These are phyloP conservation scores for Trichoderma aggressivum DNA, from an alignment of 2,329 filamentous ascomycete species.

Conservation along the genomic window DNA sequence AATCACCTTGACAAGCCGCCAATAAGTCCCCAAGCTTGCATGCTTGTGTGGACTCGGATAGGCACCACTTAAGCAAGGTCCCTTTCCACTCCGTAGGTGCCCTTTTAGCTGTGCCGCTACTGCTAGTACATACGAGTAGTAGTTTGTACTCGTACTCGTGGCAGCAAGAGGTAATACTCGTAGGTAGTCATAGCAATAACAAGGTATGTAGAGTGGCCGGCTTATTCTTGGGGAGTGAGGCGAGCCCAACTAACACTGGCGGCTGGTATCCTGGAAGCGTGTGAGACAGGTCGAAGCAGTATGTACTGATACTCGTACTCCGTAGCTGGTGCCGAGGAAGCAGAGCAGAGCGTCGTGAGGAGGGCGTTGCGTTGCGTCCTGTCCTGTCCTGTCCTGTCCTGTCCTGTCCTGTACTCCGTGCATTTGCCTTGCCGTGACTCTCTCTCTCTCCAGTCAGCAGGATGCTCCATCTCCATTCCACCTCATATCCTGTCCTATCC, in stretches of 20 bases:
- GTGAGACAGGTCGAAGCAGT: not conserved
- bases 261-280: not conserved
- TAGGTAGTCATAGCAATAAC: not conserved
- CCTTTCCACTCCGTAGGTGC: not conserved
- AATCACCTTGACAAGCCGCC: not conserved
- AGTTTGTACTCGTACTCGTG: too few species aligned
- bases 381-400: too few species aligned
- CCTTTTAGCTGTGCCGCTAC: not conserved
- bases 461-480: slow-evolving; percentile 13
- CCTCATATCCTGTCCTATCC: not conserved
- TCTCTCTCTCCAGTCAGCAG: slow-evolving; percentile 9
- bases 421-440: not conserved
- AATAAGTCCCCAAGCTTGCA: not conserved
- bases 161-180: not conserved
- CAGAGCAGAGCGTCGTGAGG: not conserved
- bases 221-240: too few species aligned
- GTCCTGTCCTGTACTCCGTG: not conserved
- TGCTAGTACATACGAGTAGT: too few species aligned
- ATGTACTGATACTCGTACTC: not conserved
- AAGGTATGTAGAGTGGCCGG: too few species aligned
- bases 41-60: not conserved
- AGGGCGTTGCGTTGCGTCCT: not conserved
- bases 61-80: slow-evolving; percentile 10
- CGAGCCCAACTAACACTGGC: not conserved
- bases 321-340: not conserved